Evolutionary conservation across 2,329 filamentous ascomycete genomes (phyloP).

Genomic region (Aspergillus phoenicis): DNA sequence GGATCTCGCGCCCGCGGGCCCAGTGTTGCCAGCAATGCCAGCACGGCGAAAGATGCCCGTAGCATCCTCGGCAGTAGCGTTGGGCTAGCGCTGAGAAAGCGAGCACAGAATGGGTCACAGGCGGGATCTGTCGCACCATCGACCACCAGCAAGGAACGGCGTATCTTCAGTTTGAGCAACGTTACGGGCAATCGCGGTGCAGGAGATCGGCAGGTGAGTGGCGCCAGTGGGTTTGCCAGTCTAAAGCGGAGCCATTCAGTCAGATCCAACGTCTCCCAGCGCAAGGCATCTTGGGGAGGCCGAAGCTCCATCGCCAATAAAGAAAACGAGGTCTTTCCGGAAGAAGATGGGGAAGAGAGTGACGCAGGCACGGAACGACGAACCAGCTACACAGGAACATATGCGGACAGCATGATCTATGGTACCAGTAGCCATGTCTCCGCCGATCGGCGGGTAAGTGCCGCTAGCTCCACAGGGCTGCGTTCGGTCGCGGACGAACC

Average conservation of each 20-base stretch:
- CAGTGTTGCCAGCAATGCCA: slow-evolving; percentile 39
- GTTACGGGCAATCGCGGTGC: slow-evolving; percentile 70
- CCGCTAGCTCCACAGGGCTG: slow-evolving; percentile 39
- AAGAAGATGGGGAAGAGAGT: slow-evolving; percentile 59
- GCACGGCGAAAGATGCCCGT: slow-evolving; percentile 37
- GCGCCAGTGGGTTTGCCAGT: slow-evolving; percentile 52
- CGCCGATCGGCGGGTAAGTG: slow-evolving; percentile 43
- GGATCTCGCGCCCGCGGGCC: slow-evolving; percentile 43
- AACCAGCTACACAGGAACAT: slow-evolving; percentile 47
- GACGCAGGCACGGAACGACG: slow-evolving; percentile 53
- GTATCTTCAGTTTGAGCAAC: slow-evolving; percentile 88
- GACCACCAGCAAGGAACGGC: slow-evolving; percentile 61
- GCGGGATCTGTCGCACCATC: slow-evolving; percentile 49
- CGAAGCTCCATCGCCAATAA: slow-evolving; percentile 53
- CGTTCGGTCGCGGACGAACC: slow-evolving; percentile 29
- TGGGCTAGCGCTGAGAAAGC: slow-evolving; percentile 55
- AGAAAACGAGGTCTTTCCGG: slow-evolving; percentile 65
- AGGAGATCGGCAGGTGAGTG: slow-evolving; percentile 36
- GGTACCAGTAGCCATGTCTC: slow-evolving; percentile 45
- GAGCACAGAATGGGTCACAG: slow-evolving; percentile 48
- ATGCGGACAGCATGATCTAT: slow-evolving; percentile 46
- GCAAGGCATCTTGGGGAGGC: slow-evolving; percentile 72
- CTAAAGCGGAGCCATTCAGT: slow-evolving; percentile 80
- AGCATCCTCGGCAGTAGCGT: slow-evolving; percentile 46
- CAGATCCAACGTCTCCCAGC: slow-evolving; percentile 61